These are phyloP conservation scores for Sindora glabra DNA, from an alignment of 306 rosid genomes.

Conservation along the genomic window DNA sequence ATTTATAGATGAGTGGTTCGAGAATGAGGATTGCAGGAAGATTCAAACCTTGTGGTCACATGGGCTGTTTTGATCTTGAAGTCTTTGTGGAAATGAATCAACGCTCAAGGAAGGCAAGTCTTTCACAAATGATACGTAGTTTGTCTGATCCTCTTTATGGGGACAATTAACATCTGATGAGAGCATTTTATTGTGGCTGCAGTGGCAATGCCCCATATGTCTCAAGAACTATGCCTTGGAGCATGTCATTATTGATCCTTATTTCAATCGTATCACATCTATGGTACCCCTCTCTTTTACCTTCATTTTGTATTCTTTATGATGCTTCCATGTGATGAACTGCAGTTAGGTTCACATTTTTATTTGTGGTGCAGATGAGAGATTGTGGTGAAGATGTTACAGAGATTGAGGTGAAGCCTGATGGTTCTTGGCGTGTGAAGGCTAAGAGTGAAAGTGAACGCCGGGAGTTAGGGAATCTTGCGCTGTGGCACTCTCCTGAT, in stretches of 20 bases:
- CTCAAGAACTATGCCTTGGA: conserved; percentile 87
- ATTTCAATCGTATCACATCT: conserved; percentile 74
- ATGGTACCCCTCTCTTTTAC: conserved; percentile 36
- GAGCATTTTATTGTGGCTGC: conserved; percentile 45
- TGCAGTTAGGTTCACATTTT: not conserved
- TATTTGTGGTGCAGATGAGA: conserved; percentile 56
- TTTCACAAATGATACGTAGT: not conserved
- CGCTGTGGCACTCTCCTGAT: conserved; percentile 78
- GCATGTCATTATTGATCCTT: conserved; percentile 80
- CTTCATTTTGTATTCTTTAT: not conserved
- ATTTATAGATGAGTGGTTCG: conserved; percentile 88
- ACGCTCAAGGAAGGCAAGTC: conserved; percentile 88
- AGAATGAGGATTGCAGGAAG: conserved; percentile 98
- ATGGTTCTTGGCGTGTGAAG: conserved; percentile 94
- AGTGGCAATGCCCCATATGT: conserved; percentile 99
- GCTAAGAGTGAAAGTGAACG: conserved; percentile 73
- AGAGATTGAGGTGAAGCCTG: conserved; percentile 94
- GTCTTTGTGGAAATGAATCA: conserved; percentile 94
- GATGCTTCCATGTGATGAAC: not conserved
- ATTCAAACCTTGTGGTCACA: conserved; percentile 89
- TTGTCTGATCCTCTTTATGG: not conserved
- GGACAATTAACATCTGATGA: conserved; percentile 11
- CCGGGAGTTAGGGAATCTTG: conserved; percentile 63
- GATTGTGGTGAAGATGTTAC: conserved; percentile 82
- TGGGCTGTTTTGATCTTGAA: conserved; percentile 98